Percentiles rank a stretch among this genome's conserved stretches.
These are phyloP conservation scores for Tephrocybe sp. DNA, from an alignment of 768 basidiomycete genomes.

Conservation along the genomic window DNA sequence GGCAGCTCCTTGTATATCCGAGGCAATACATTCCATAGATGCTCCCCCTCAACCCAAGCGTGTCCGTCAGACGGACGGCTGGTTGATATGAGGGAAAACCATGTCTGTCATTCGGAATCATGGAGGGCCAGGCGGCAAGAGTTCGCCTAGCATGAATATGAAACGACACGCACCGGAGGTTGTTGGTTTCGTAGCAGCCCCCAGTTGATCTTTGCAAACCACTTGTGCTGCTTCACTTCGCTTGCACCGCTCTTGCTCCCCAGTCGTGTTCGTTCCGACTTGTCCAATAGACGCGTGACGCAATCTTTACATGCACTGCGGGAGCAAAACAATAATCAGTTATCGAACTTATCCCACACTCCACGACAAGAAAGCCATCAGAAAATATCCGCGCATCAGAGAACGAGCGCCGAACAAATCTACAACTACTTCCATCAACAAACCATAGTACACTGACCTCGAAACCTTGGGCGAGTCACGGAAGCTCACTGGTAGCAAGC, in stretches of 20 bases:
- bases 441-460: slow-evolving; percentile 45
- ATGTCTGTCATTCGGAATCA: slow-evolving; percentile 3
- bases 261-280: slow-evolving; percentile 84
- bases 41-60: slow-evolving; percentile 3
- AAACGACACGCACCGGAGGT: slow-evolving; percentile 73
- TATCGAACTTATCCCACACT: slow-evolving; percentile 21
- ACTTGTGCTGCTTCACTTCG: slow-evolving; percentile 98
- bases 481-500: slow-evolving; percentile 82
- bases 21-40: not conserved
- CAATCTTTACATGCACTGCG: slow-evolving; percentile 85
- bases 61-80: slow-evolving; percentile 11
- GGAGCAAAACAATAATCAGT: slow-evolving; percentile 6
- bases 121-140: not conserved
- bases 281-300: slow-evolving; percentile 84
- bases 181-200: slow-evolving; percentile 88
- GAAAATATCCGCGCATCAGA: slow-evolving; percentile 25
- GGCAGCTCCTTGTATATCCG: slow-evolving; percentile 3
- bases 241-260: slow-evolving; percentile 95
- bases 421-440: slow-evolving; percentile 16
- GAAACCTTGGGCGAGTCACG: slow-evolving; percentile 82
- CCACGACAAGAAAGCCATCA: slow-evolving; percentile 20
- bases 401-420: not conserved
- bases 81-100: slow-evolving; percentile 8
- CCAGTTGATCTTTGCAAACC: slow-evolving; percentile 98
- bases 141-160: not conserved